A percentile compares a stretch with the other conserved stretches of the same genome.
phyloP scores from a whole-genome alignment of 2,329 filamentous ascomycete species.

The Claviceps sp. region DNA sequence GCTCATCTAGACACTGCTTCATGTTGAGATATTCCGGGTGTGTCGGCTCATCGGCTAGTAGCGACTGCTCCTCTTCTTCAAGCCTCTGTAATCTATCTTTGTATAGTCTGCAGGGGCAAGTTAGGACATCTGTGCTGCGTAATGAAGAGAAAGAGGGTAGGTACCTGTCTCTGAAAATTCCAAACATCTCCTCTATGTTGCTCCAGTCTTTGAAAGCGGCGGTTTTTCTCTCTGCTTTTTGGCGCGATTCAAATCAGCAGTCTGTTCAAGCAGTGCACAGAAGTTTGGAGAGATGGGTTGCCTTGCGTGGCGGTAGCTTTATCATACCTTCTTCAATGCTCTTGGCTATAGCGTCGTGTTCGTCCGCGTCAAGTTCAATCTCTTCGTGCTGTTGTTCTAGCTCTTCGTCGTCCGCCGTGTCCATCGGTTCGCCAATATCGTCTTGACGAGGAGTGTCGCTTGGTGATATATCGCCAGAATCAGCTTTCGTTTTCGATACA shows the following conservation, averaged over 20 bases:
- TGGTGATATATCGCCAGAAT: conserved; percentile 1
- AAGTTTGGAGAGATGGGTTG: not conserved
- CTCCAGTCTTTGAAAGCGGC: conserved; percentile 67
- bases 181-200: conserved; percentile 78
- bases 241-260: conserved; percentile 10
- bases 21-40: conserved; percentile 87
- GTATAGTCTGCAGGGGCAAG: conserved; percentile 49
- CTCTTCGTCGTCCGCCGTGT: conserved; percentile 26
- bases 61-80: conserved; percentile 54
- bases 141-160: conserved; percentile 12
- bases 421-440: conserved; percentile 18
- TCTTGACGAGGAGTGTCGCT: conserved; percentile 14
- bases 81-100: conserved; percentile 76
- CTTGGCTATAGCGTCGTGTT: conserved; percentile 42
- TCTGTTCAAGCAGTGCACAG: not conserved
- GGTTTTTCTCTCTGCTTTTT: conserved; percentile 65
- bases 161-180: conserved; percentile 67
- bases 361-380: conserved; percentile 32
- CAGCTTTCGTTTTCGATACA: conserved; percentile 25
- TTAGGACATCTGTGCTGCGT: not conserved
- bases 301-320: conserved; percentile 12
- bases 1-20: conserved; percentile 73
- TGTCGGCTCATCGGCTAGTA: conserved; percentile 47
- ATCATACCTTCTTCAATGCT: conserved; percentile 55
- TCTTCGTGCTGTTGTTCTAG: conserved; percentile 36